phyloP scores from a whole-genome alignment of 805 yeast genomes.

The Saccharomycopsis javanensis region DNA sequence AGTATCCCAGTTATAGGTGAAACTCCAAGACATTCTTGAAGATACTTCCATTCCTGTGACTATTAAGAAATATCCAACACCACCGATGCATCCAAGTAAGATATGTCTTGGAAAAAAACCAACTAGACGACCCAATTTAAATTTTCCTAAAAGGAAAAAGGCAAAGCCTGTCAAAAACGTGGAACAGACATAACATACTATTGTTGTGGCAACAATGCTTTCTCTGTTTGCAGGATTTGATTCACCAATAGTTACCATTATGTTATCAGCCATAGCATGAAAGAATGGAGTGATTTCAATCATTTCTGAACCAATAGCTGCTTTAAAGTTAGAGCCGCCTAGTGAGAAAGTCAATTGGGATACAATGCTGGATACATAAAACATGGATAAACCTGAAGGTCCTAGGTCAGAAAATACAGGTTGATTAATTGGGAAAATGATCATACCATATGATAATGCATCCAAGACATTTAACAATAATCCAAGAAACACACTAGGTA shows the following conservation, averaged over 20 bases:
- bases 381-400: slow-evolving; percentile 87
- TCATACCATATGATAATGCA: slow-evolving; percentile 95
- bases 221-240: slow-evolving; percentile 26
- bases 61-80: slow-evolving; percentile 88
- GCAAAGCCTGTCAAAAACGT: slow-evolving; percentile 80
- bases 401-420: slow-evolving; percentile 69
- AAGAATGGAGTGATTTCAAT: slow-evolving; percentile 98
- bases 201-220: slow-evolving; percentile 71
- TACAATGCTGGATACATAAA: slow-evolving; percentile 82
- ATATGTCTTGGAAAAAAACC: slow-evolving; percentile 96
- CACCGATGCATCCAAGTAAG: slow-evolving; percentile 94
- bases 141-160: slow-evolving; percentile 67
- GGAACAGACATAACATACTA: slow-evolving; percentile 74
- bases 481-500: slow-evolving; percentile 82
- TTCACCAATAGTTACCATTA: slow-evolving; percentile 46
- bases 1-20: slow-evolving; percentile 54
- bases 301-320: slow-evolving; percentile 97
- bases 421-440: slow-evolving; percentile 85
- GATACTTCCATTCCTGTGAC: slow-evolving; percentile 89
- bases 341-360: slow-evolving; percentile 81
- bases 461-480: slow-evolving; percentile 78
- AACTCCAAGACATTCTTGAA: slow-evolving; percentile 68
- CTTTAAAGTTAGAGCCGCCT: slow-evolving; percentile 83
- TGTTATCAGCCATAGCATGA: slow-evolving; percentile 82
- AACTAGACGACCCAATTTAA: slow-evolving; percentile 73